A percentile compares a stretch with the other conserved stretches of the same genome.
Evolutionary conservation across 345 rosid genomes (phyloP).

Genomic region (Brassica rapa): DNA sequence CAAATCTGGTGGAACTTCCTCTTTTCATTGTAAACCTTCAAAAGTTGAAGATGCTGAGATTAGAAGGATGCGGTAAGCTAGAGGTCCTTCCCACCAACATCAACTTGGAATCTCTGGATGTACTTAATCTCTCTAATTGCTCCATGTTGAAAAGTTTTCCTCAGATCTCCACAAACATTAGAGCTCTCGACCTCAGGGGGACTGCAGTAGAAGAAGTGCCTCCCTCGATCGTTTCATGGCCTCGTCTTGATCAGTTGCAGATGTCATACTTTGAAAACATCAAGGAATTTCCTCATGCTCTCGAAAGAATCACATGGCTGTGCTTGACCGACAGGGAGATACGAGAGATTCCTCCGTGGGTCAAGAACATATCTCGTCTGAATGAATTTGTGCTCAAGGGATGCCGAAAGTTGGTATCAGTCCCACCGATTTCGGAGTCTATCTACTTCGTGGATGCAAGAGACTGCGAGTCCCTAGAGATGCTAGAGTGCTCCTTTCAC

Average conservation of each 20-base stretch:
- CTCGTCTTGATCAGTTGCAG: not conserved
- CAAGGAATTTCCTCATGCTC: not conserved
- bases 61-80: not conserved
- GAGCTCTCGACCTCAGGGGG: fast-evolving
- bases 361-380: not conserved
- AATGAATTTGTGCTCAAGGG: fast-evolving
- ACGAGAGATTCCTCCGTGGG: not conserved
- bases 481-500: not conserved
- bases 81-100: not conserved
- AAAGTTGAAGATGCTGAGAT: not conserved
- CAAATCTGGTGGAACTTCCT: not conserved
- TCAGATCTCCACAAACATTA: slow-evolving; percentile 8
- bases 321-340: not conserved
- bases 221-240: not conserved
- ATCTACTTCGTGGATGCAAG: not conserved
- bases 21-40: not conserved
- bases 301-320: not conserved
- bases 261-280: not conserved
- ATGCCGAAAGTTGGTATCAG: not conserved
- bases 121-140: not conserved
- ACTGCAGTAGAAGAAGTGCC: not conserved
- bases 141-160: not conserved
- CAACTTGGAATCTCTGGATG: not conserved
- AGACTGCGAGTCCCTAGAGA: slow-evolving; percentile 5
- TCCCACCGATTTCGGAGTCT: not conserved